Evolutionary conservation across 75 land plant species (phyloP).

Genomic region (Adiantum capillusveneris): DNA sequence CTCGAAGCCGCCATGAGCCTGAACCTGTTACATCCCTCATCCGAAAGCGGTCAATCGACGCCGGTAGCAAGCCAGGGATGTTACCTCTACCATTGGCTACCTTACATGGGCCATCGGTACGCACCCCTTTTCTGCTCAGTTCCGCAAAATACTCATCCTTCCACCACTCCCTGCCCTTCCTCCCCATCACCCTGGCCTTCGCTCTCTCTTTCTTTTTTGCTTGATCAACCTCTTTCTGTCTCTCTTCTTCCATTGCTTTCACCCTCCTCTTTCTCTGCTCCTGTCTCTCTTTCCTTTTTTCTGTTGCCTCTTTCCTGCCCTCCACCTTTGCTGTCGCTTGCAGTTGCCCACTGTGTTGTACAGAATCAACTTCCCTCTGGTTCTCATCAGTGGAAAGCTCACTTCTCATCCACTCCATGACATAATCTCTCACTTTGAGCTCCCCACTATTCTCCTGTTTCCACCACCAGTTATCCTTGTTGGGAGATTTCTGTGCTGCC

Average conservation of each 20-base stretch:
- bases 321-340: background rate
- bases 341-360: background rate
- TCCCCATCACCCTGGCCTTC: background rate
- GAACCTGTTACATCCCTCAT: no score
- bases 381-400: conserved; percentile 1
- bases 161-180: conserved; percentile 26
- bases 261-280: background rate
- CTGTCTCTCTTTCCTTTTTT: conserved; percentile 1
- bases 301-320: background rate
- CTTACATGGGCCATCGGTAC: no score
- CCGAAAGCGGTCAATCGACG: no score
- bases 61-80: no score
- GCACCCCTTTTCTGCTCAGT: conserved; percentile 7
- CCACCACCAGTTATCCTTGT: conserved; percentile 21
- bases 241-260: background rate
- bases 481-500: background rate
- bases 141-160: conserved; percentile 18
- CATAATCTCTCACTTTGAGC: conserved; percentile 11
- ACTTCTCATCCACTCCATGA: conserved; percentile 13
- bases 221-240: background rate
- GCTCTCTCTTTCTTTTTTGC: conserved; percentile 12
- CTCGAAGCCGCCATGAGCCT: conserved; percentile 11
- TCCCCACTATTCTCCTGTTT: conserved; percentile 19
- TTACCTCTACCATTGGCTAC: no score
- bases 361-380: background rate